These are phyloP conservation scores for Cladophialophora bantiana DNA, from an alignment of 2,329 filamentous ascomycete genomes.

Conservation along the genomic window DNA sequence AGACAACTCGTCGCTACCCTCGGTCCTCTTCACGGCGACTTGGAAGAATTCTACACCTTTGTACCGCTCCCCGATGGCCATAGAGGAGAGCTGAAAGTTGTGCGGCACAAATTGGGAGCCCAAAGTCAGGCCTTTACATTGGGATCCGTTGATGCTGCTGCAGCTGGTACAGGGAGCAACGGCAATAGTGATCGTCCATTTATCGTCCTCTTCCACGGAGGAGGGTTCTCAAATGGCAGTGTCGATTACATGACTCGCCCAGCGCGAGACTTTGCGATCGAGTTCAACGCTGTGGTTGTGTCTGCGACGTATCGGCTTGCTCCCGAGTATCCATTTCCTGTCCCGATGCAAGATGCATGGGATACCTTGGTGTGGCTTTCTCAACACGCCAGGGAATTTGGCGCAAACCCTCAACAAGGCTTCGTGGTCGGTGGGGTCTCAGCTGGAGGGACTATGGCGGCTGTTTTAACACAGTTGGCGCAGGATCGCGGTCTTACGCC, in stretches of 20 bases:
- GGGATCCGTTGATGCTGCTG: not conserved
- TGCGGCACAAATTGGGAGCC: not conserved
- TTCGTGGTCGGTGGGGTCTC: constrained; percentile 58
- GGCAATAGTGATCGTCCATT: constrained; percentile 1
- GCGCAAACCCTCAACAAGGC: constrained; percentile 50
- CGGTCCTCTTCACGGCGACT: constrained; percentile 10
- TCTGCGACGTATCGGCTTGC: constrained; percentile 43
- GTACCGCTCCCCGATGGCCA: constrained; percentile 16
- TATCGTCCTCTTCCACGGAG: constrained; percentile 18
- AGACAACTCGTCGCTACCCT: constrained; percentile 9
- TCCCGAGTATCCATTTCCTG: constrained; percentile 41
- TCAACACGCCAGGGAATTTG: constrained; percentile 38
- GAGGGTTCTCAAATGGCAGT: constrained; percentile 18
- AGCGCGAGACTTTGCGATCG: constrained; percentile 6
- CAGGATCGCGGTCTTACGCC: constrained; percentile 51
- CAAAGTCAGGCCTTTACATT: not conserved
- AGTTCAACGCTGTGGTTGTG: constrained; percentile 31
- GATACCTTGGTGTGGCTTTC: constrained; percentile 35
- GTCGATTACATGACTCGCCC: constrained; percentile 14
- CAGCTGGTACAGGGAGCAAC: not conserved
- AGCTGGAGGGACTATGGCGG: constrained; percentile 53
- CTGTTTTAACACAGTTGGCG: constrained; percentile 49
- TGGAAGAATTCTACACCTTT: constrained; percentile 14
- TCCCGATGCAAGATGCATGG: constrained; percentile 40
- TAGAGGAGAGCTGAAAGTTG: constrained; percentile 14